Evolutionary conservation across 1,284 basidiomycete genomes (phyloP), one percentile per base, ranked within the genome.

Genomic region (Phylloboletellus chloephorus): DNA sequence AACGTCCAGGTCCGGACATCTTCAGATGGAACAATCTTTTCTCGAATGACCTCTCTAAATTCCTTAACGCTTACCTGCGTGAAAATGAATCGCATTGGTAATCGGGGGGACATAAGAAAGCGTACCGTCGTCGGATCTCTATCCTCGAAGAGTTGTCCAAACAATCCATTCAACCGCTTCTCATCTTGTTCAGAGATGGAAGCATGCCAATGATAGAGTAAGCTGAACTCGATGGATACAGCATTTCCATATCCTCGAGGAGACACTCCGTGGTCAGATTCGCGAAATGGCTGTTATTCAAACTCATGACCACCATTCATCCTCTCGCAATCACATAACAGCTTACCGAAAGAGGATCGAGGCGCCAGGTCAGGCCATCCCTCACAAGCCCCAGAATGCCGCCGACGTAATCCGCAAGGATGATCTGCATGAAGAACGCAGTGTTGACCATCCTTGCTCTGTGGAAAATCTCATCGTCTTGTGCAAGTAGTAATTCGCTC

Each of bases 391-490:
- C 73, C n/a, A 77, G 54, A 49, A 76, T 74, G 5, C 60, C 60
- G 5, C 79, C 82, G 24, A 88, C 79, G 46, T 88, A 88, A 61
- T 88, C 83, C 65, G 43, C 39, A 13, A 50, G 44, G 17, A 86
- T 80, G 38, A 82, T 73, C 45, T 79, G 73, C 72, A 86, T 78
- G 57, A 87, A 88, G 53, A 69, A 79, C 2, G 73, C 82, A 37
- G 76, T 82, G 59, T 90, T 90, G 46, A 90, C 77, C 35, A 87
- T 66, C 25, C 86, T 73, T 7, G 86, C 73, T 16, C 79, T 78
- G 43, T 85, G 70, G 69, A 88, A 90, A 38, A 90, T 73, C 54
- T 87, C 84, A 37, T 85, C 76, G 46, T 84, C 82, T 54, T 86
- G 82, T 0, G 56, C 61, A 22, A 46, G 50, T 15, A 57, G 56